Conservation (phyloP, 257 asterid species). For the Capsicum chinense region DNA sequence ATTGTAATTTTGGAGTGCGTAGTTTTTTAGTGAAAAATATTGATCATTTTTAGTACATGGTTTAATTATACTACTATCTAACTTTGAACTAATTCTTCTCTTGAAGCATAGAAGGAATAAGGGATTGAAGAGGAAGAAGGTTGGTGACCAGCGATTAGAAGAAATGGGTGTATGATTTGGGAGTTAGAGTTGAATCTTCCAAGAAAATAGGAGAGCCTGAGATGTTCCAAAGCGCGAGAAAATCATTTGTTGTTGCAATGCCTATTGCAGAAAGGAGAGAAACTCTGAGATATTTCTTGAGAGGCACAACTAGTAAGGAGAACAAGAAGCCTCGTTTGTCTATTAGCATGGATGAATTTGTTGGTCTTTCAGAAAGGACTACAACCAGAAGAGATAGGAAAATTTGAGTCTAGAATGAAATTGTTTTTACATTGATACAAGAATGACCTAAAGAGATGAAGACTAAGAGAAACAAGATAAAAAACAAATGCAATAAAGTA, state of each 20-base stretch:
- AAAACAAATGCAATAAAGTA: too few relatives aligned
- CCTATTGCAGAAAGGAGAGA: conserved; percentile 59
- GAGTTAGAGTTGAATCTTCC: conserved; percentile 76
- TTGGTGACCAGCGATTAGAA: conserved; percentile 57
- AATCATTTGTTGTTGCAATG: conserved; percentile 46
- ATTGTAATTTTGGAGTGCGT: too few relatives aligned
- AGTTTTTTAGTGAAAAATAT: too few relatives aligned
- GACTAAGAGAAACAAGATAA: too few relatives aligned
- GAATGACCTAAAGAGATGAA: too few relatives aligned
- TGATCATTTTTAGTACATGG: too few relatives aligned
- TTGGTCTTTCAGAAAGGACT: conserved; percentile 52
- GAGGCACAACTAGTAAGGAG: conserved; percentile 67
- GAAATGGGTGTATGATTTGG: conserved; percentile 64
- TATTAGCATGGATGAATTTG: conserved; percentile 48
- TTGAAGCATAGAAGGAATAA: conserved; percentile 60
- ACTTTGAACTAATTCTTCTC: too few relatives aligned
- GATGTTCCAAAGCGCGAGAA: conserved; percentile 53
- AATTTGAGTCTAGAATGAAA: conserved; percentile 35
- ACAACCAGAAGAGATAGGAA: conserved; percentile 53
- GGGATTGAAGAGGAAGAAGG: conserved; percentile 83
- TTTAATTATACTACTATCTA: too few relatives aligned
- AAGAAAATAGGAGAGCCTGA: conserved; percentile 65
- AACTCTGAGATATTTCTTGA: conserved; percentile 71
- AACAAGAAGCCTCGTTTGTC: conserved; percentile 71
- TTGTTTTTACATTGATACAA: neutral